Evolutionary conservation across 371 early-diverging fungal genomes (phyloP), one percentile per base, ranked within the genome.

Genomic region (Mucor mucedo): DNA sequence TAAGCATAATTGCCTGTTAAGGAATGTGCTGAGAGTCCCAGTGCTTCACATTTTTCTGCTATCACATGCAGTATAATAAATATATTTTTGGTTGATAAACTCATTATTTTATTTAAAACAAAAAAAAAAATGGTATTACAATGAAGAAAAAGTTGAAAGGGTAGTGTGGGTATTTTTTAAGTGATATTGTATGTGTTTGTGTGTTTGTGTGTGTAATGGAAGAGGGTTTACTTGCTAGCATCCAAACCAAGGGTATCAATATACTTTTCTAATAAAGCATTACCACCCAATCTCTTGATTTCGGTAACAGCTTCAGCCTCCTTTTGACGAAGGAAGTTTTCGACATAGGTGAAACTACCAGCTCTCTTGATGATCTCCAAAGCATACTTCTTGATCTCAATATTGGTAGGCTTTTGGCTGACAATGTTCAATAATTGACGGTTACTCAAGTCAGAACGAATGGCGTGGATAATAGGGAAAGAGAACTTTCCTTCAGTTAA

Each of bases 401-500:
- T 70, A 13, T 92, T 89, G 1, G 80, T 79, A 4, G 96, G 92
- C 40, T 87, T 87, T 72, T 96, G 96, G 60, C 90, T 87, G 49
- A 98, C 68, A 49, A 98, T 98, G 65, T 89, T 89, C 4, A 85
- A 61, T 28, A 95, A 70, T 71, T 92, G 91, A 6, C 87, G 82
- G 60, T 85, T 89, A 49, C 66, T 69, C 4, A 87, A 76, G 47
- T 89, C 83, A 0, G 82, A 63, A 0, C 87, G 85, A 52, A 97
- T 93, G 11, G 92, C 89, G 65, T 95, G 96, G 21, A 96, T 93
- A 62, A 98, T 88, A 1, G 95, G 95, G 68, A 92, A 98, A 8
- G 97, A 96, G 74, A 96, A 98, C 76, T 98, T 98, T 66, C 99
- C 99, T 77, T 98, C 99, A 0, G 96, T 95, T 63, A 98, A 72